phyloP scores from a whole-genome alignment of 2,329 filamentous ascomycete species.

The Pseudogymnoascus sp. region DNA sequence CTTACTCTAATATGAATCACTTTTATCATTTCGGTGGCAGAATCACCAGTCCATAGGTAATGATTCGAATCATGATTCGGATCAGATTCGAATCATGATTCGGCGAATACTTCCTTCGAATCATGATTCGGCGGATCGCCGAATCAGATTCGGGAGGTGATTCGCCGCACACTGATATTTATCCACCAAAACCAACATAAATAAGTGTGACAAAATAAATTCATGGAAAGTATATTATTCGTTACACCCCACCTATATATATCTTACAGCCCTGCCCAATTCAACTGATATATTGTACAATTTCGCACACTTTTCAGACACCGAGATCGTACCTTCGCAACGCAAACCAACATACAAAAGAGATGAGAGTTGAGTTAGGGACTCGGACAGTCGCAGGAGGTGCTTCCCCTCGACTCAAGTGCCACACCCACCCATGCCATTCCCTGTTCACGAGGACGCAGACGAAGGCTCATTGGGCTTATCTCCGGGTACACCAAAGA shows the following conservation, averaged over 20 bases:
- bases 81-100: no score
- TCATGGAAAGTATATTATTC: constrained; percentile 5
- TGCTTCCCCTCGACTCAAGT: not conserved
- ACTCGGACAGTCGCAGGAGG: not conserved
- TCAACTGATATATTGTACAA: constrained; percentile 4
- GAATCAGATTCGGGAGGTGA: no score
- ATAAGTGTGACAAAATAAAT: not conserved
- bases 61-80: no score
- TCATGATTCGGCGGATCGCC: no score
- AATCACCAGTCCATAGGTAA: no score
- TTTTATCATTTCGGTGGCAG: no score
- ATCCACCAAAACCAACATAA: not conserved
- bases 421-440: constrained; percentile 3
- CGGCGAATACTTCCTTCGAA: no score
- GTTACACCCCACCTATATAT: constrained; percentile 4
- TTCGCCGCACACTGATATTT: no score
- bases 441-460: not conserved
- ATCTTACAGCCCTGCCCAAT: not conserved
- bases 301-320: not conserved
- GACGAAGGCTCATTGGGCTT: constrained; percentile 3
- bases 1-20: no score
- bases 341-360: not conserved
- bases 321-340: not conserved
- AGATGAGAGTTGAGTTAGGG: not conserved
- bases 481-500: constrained; percentile 32